Evolutionary conservation across 306 rosid species (phyloP).

Genomic region (Fragaria nilgerrensis): DNA sequence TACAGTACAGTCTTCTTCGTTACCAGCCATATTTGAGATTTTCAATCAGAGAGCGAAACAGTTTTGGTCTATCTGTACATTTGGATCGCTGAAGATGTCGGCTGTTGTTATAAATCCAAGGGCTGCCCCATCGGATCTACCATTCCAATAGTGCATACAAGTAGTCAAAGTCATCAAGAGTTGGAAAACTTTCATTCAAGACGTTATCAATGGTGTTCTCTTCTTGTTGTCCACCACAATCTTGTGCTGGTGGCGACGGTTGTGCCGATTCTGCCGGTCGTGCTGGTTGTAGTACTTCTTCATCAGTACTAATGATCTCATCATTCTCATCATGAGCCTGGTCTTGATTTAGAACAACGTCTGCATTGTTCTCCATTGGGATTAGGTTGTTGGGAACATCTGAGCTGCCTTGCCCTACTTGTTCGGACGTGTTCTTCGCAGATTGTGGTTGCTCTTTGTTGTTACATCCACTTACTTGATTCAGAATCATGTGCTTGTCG

Average conservation of each 20-base stretch:
- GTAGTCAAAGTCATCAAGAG: neutral
- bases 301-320: neutral
- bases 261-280: neutral
- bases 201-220: neutral
- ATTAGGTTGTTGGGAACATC: neutral
- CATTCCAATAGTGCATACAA: neutral
- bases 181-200: neutral
- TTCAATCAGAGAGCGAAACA: neutral
- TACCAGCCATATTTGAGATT: neutral
- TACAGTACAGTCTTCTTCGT: neutral
- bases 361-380: neutral
- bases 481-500: neutral
- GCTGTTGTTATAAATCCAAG: neutral
- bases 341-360: neutral
- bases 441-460: neutral
- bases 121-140: neutral
- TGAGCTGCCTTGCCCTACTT: neutral
- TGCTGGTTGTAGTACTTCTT: neutral
- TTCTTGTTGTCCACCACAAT: neutral
- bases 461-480: neutral
- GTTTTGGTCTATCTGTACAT: neutral
- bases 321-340: too few relatives aligned
- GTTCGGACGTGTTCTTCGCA: neutral
- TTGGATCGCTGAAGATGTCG: neutral
- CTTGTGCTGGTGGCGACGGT: neutral